Evolutionary conservation across 257 asterid species (phyloP), one percentile per base, ranked within the genome.

Genomic region (Eustoma russellianum): DNA sequence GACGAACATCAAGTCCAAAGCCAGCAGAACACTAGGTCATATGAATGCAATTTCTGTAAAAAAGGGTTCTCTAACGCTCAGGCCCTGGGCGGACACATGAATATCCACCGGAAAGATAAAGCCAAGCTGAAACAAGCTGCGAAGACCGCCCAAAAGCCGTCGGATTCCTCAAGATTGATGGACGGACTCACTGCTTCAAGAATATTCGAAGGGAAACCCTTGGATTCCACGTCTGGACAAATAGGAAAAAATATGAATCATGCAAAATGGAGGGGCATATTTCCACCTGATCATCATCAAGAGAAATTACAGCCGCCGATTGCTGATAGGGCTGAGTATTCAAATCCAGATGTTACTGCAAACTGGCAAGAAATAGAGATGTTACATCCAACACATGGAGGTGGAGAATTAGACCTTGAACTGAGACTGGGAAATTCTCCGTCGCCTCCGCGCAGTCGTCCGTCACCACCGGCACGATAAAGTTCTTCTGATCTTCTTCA

Each of bases 401-500:
- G 58, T 53, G 58, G 48, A 49, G 66, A 59, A 33, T 17, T 66
- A 61, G 71, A 66, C 64, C 65, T 66, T 19, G 71, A 66, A 52
- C 62, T 66, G 0, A 66, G 71, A 56, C 57, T 66, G 0, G 71
- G 71, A 11, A 52, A 53, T 7, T 38, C 43, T 7, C 43, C 43
- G 12, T 38, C 11, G 12, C 12, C 43, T 8, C 43, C 43, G 43
- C 43, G 43, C 34, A 40, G 41, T 57, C 66, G 13, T 34, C 61
- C 0, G 48, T 16, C 19, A 17, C 43, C 33, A 41, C 33, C 41
- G 62, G 62, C 13, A 60, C 61, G 15, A 46, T 61, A 48, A 66
- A 66, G 53, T 66, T 66, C 51, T 59, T 66, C 56, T 66, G 49
- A 53, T 52, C 6, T 30, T 3, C 6, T 16, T 48, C 33, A 48